Evolutionary conservation across 2,329 filamentous ascomycete genomes (phyloP), one percentile per base, ranked within the genome.

Genomic region (Neonectria magnoliae): DNA sequence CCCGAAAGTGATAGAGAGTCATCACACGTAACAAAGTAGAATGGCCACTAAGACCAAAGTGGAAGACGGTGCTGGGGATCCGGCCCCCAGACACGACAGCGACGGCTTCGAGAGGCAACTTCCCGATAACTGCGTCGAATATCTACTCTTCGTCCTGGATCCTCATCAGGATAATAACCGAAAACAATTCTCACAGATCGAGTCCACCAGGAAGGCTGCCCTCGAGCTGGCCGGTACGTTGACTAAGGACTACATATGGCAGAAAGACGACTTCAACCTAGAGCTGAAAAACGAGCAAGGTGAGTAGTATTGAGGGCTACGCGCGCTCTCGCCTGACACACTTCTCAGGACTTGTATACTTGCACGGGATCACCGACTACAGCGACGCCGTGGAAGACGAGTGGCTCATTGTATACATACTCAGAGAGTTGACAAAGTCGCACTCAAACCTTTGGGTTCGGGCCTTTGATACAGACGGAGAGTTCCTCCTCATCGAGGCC

Each of bases 361-460:
- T 99, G 6, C 87, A 88, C 67, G 95, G 95, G 20, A 83, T 85
- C 56, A 96, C 93, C 1, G 92, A 95, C 76, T 98, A 94, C 74
- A 94, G 95, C 9, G 97, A 99, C 79, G 96, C 94, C 0, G 90
- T 98, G 4, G 95, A 97, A 75, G 96, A 99, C 73, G 97, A 99
- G 81, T 99, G 96, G 97, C 87, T 98, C 6, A 90, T 98, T 64
- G 94, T 98, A 20, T 97, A 94, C 80, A 82, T 98, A 5, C 83
- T 99, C 31, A 89, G 92, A 48, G 91, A 97, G 79, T 81, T 98
- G 71, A 94, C 91, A 71, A 91, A 85, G 71, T 84, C 86, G 41
- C 92, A 92, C 72, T 83, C 88, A 5, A 85, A 91, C 64, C 83
- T 94, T 8, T 99, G 95, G 94, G 87, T 94, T 51, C 90, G 92